phyloP scores from a whole-genome alignment of 2,329 filamentous ascomycete species.

The Microsporum canis region DNA sequence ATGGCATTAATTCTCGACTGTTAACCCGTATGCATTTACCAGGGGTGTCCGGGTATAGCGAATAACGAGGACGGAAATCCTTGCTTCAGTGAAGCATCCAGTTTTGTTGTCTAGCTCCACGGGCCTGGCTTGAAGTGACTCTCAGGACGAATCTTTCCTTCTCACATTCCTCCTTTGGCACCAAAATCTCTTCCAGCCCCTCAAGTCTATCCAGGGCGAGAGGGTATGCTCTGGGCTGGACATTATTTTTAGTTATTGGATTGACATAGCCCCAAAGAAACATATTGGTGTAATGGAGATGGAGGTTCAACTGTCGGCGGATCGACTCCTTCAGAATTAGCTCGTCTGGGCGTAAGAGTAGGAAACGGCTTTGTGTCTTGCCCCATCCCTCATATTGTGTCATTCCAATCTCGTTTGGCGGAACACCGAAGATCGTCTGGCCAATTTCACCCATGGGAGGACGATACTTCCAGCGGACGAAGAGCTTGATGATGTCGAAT shows the following conservation, averaged over 20 bases:
- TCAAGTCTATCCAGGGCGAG: constrained; percentile 38
- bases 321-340: constrained; percentile 47
- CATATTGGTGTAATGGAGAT: constrained; percentile 46
- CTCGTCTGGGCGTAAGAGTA: constrained; percentile 48
- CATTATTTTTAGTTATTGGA: constrained; percentile 40
- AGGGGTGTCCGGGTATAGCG: not conserved
- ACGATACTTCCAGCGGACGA: constrained; percentile 46
- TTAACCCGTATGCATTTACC: not conserved
- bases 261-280: constrained; percentile 53
- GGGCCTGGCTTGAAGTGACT: not conserved
- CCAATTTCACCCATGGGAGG: constrained; percentile 20
- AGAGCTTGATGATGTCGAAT: constrained; percentile 46
- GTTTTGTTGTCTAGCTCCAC: not conserved
- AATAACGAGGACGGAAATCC: not conserved
- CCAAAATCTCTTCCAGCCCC: constrained; percentile 10
- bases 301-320: constrained; percentile 43
- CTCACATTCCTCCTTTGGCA: constrained; percentile 5
- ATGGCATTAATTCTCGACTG: not conserved
- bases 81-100: not conserved
- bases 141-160: not conserved
- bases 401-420: constrained; percentile 41
- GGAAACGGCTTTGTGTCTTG: constrained; percentile 24
- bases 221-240: constrained; percentile 44
- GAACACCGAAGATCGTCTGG: constrained; percentile 41
- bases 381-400: constrained; percentile 31